These are phyloP conservation scores for Paramecium caudatum DNA, from an alignment of 73 alveolate genomes.

Conservation along the genomic window DNA sequence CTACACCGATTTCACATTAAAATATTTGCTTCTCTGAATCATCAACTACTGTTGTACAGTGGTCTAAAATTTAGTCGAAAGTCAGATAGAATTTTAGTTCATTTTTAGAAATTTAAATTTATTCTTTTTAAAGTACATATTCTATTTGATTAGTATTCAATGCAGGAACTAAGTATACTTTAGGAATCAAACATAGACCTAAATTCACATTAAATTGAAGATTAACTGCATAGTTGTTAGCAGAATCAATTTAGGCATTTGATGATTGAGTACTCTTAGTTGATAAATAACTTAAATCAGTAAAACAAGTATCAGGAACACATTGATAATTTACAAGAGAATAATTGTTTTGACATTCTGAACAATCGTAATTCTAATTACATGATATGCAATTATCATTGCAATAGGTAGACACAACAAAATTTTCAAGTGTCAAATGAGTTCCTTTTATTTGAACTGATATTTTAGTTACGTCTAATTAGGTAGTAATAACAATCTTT, in stretches of 20 bases:
- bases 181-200: constrained; percentile 14
- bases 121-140: background rate
- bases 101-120: background rate
- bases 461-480: background rate
- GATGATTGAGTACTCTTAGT: background rate
- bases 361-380: background rate
- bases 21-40: background rate
- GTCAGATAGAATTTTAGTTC: background rate
- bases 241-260: background rate
- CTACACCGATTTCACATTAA: background rate
- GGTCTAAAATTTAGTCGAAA: background rate
- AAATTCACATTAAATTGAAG: background rate
- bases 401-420: background rate
- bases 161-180: background rate
- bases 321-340: background rate
- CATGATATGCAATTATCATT: background rate
- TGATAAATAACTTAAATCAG: background rate
- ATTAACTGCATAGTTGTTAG: background rate
- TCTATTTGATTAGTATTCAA: background rate
- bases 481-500: background rate
- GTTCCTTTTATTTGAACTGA: background rate
- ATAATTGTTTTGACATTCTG: background rate
- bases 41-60: background rate
- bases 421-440: background rate
- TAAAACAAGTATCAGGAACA: background rate